Evolutionary conservation across 805 yeast genomes (phyloP).

Genomic region (Sungouiella blattae): DNA sequence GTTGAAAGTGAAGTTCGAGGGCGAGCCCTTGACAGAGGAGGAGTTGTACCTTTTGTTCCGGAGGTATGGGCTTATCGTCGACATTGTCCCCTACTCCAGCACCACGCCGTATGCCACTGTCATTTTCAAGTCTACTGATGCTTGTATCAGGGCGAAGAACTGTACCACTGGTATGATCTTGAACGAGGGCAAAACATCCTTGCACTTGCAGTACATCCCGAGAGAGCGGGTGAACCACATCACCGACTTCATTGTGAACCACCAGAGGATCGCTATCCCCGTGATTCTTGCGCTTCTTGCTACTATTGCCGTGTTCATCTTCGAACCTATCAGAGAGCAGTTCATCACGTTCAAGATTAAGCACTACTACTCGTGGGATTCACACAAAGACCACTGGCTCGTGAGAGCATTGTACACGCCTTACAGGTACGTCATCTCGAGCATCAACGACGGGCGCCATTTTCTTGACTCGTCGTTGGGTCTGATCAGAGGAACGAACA

Average conservation of each 20-base stretch:
- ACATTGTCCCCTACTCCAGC: slow-evolving; percentile 61
- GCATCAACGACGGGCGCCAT: slow-evolving; percentile 32
- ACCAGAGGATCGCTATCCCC: slow-evolving; percentile 82
- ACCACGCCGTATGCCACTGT: slow-evolving; percentile 47
- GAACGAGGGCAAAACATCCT: slow-evolving; percentile 47
- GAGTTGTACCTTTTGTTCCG: slow-evolving; percentile 76
- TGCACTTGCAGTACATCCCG: slow-evolving; percentile 74
- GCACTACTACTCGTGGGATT: slow-evolving; percentile 46
- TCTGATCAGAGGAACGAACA: slow-evolving; percentile 10
- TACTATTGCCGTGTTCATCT: slow-evolving; percentile 75
- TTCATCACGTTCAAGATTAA: slow-evolving; percentile 72
- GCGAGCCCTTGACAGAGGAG: slow-evolving; percentile 74
- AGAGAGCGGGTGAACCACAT: slow-evolving; percentile 50
- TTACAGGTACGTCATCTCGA: slow-evolving; percentile 18
- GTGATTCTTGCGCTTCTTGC: slow-evolving; percentile 74
- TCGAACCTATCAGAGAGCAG: slow-evolving; percentile 89
- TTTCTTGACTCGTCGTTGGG: slow-evolving; percentile 29
- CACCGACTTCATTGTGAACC: slow-evolving; percentile 60
- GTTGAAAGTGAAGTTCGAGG: slow-evolving; percentile 69
- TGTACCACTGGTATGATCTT: slow-evolving; percentile 79
- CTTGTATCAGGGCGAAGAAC: slow-evolving; percentile 84
- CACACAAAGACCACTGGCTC: slow-evolving; percentile 35
- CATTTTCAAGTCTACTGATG: slow-evolving; percentile 51
- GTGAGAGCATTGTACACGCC: slow-evolving; percentile 27
- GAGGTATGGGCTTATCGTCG: slow-evolving; percentile 80